Conservation (phyloP, 441 rosid species). For the Theobroma grandiflorum region DNA sequence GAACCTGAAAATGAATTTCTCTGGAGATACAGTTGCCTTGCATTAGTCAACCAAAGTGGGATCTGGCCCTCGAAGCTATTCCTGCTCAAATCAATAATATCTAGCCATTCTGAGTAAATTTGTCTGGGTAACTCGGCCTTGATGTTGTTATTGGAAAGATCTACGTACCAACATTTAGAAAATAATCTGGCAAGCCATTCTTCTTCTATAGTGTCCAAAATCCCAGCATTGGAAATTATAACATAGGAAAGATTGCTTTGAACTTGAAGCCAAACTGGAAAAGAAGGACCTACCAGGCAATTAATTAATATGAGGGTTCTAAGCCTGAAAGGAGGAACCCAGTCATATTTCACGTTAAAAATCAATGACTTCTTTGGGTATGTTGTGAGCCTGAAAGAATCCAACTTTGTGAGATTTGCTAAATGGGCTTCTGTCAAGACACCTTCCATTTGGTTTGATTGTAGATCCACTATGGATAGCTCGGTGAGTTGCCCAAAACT, state of each 20-base stretch:
- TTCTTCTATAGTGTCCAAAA: conserved; percentile 10
- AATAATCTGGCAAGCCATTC: conserved; percentile 12
- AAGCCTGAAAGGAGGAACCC: conserved; percentile 8
- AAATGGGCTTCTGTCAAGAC: conserved; percentile 1
- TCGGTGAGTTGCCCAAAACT: background rate
- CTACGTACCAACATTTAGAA: background rate
- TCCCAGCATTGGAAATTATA: background rate
- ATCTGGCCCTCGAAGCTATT: background rate
- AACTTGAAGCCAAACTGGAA: conserved; percentile 12
- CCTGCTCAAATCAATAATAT: background rate
- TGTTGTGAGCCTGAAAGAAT: background rate
- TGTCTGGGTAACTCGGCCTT: background rate
- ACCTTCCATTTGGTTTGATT: background rate
- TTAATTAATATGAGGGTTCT: background rate
- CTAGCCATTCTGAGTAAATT: background rate
- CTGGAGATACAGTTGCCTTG: background rate
- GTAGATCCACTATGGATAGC: background rate
- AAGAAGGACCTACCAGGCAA: background rate
- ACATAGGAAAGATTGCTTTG: conserved; percentile 2
- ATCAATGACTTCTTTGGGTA: background rate
- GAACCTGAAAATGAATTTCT: conserved; percentile 5
- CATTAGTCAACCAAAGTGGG: background rate
- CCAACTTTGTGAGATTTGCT: background rate
- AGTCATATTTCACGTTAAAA: background rate
- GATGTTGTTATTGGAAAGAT: background rate